A percentile compares a stretch with the other conserved stretches of the same genome.
Evolutionary conservation across 164 flowering plant species (phyloP).

Genomic region (Paratinospora sagittata): DNA sequence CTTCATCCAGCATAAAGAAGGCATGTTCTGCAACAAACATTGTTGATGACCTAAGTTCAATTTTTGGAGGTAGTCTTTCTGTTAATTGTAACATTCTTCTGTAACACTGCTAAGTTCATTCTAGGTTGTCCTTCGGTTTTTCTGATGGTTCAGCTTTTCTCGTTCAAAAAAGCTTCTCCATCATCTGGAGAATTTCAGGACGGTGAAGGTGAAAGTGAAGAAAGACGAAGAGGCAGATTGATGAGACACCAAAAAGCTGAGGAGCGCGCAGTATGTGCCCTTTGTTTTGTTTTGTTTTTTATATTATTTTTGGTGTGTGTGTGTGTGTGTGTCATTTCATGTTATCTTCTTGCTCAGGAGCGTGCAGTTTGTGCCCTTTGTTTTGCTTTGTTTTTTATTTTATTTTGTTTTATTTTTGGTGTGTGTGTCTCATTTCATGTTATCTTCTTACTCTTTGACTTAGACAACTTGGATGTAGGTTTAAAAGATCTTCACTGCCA

Average conservation of each 20-base stretch:
- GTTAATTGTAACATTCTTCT: slow-evolving; percentile 3
- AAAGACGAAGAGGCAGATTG: slow-evolving; percentile 62
- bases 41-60: slow-evolving; percentile 76
- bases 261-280: slow-evolving; percentile 52
- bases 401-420: neutral
- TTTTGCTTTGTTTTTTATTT: too few species aligned
- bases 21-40: slow-evolving; percentile 74
- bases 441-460: neutral
- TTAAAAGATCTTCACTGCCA: neutral
- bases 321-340: neutral
- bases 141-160: slow-evolving; percentile 13
- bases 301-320: too few species aligned
- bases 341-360: too few species aligned
- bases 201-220: slow-evolving; percentile 68
- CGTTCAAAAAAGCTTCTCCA: slow-evolving; percentile 30
- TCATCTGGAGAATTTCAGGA: slow-evolving; percentile 58
- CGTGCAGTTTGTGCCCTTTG: too few species aligned
- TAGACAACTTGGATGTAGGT: neutral
- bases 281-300: neutral
- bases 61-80: slow-evolving; percentile 70
- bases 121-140: slow-evolving; percentile 1
- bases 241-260: slow-evolving; percentile 47
- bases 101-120: neutral
- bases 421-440: neutral
- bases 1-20: slow-evolving; percentile 59